These are phyloP conservation scores for Eugenia klotzschiana DNA, from an alignment of 441 rosid genomes.

Conservation along the genomic window DNA sequence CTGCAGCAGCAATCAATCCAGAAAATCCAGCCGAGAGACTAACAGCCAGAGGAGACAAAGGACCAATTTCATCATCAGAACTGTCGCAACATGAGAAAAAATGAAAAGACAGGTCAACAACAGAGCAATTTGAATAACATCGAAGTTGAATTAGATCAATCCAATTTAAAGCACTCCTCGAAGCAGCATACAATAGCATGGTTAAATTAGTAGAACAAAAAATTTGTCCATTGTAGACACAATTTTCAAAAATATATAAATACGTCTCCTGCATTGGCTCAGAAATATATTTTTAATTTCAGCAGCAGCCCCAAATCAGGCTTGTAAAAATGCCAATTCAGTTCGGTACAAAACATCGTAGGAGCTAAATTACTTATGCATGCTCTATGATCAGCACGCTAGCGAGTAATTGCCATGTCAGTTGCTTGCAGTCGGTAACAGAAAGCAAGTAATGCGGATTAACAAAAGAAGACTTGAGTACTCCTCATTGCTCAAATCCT, in stretches of 20 bases:
- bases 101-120: not conserved
- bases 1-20: conserved; percentile 82
- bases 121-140: not conserved
- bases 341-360: not conserved
- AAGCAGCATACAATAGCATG: not conserved
- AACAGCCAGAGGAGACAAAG: conserved; percentile 49
- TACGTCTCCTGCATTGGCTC: not conserved
- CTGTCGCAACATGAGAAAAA: conserved; percentile 16
- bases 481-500: not conserved
- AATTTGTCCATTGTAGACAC: not conserved
- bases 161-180: not conserved
- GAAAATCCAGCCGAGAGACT: conserved; percentile 85
- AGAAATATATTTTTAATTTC: not conserved
- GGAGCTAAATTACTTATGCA: not conserved
- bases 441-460: not conserved
- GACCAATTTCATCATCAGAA: conserved; percentile 59
- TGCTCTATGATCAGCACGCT: not conserved
- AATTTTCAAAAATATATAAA: not conserved
- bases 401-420: not conserved
- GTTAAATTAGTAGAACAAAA: not conserved
- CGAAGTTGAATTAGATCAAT: not conserved
- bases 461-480: not conserved
- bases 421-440: not conserved
- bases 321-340: not conserved
- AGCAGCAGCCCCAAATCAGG: not conserved